Base-by-base conservation (phyloP, 1,284 basidiomycete species). In the Trichosporon asahii region DNA sequence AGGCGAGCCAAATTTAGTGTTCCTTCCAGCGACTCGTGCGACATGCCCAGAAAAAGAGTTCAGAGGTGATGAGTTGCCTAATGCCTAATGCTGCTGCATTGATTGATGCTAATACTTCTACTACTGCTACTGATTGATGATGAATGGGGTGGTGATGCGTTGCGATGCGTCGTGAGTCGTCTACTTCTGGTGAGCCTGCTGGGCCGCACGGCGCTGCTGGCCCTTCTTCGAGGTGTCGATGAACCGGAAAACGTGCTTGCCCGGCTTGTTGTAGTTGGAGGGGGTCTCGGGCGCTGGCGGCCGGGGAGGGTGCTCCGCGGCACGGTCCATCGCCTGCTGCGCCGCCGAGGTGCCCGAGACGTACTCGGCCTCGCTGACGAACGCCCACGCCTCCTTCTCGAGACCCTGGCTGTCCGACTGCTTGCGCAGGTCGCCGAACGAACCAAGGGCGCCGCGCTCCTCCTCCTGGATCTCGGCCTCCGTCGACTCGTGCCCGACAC, bases 331-430 rank as follows among this genome's bases (percentile, higher is more conserved):
- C 2, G 57, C 57, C 27, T 31, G 27, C 57, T 61, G 57, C 29
- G 57, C 57, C 7, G 57, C 57, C 27, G 57, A 61, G 27, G 57
- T 33, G 29, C 57, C 57, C 35, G 72, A 72, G 1, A 73, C 68
- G 9, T 76, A 73, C 29, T 73, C 71, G n/a, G 77, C 76, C 69
- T 73, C 72, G 66, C 40, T 57, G 57, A 79, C 67, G 72, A 80
- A 82, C 72, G 83, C 82, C 79, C 80, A 84, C 2, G 76, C 79
- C 27, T 75, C 77, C 21, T 74, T 67, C 66, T 82, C 78, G 27
- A 80, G 65, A 65, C 79, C 76, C 49, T 70, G 64, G 18, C 37
- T 15, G 18, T 35, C 57, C 6, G 65, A 14, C 31, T 73, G 68
- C 12, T 60, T 53, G 12, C 55, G 53, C 14, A 65, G 68, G 64